Base-by-base conservation (phyloP, 2,329 filamentous ascomycete species). In the Aureobasidium zeae region DNA sequence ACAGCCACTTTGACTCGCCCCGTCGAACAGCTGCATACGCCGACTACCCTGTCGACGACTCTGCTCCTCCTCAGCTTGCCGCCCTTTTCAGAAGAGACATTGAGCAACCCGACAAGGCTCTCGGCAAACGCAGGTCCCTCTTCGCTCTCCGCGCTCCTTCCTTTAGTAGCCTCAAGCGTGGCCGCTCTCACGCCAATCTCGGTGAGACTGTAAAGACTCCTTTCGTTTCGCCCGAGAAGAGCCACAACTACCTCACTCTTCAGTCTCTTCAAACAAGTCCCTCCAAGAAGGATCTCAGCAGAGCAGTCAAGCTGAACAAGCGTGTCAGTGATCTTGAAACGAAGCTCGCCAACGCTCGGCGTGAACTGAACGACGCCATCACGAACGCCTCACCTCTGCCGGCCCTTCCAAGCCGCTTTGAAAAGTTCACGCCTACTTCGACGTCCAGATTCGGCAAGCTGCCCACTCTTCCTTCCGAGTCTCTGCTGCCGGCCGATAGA, bases 301-400 rank as follows among this genome's bases (percentile, higher is more conserved):
- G 69, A 52, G 73, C 79, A 52, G 64, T 70, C 46, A 77, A 74
- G 49, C 60, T 80, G 22, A 63, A 68, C 29, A 77, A 76, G 59
- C 69, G 73, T 41, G 75, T 80, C 21, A 77, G 73, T 50, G 70
- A 79, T 50, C 66, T 80, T 10, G 76, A 81, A 52, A 57, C 63
- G 10, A 77, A 79, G 54, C 66, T 80, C 21, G 63, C 72, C 12
- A 65, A 67, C 25, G 74, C 74, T 7, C 67, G 73, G 24, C 66
- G 66, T 36, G 71, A 80, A 56, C 65, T 80, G 17, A 63, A 66
- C 22, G 61, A 70, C 4, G 63, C 71, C 28, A 59, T 73, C 12
- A 62, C 61, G 9, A 65, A 71, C 26, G 55, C 61, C 5, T 61
- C 62, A 5, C 62, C 65, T 1, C 50, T 60, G 13, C 65, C 64